Evolutionary conservation across 257 asterid genomes (phyloP).

Genomic region (Fraxinus excelsior): DNA sequence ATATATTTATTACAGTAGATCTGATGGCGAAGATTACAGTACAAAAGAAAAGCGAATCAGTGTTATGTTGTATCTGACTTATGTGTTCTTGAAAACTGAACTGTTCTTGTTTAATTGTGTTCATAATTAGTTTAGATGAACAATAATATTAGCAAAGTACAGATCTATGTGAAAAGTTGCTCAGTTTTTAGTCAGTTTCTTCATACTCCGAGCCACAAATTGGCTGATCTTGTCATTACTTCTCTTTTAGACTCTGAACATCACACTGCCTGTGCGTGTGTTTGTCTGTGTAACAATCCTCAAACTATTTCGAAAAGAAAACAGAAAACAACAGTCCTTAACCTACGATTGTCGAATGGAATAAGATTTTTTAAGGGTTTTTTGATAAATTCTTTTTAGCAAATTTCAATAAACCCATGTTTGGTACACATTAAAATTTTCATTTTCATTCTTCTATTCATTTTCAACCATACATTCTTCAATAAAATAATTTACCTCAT

Average conservation of each 20-base stretch:
- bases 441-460: no score
- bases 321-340: neutral
- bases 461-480: no score
- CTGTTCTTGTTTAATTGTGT: constrained; percentile 34
- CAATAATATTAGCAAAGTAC: constrained; percentile 55
- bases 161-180: constrained; percentile 41
- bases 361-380: no score
- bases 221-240: neutral
- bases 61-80: constrained; percentile 71
- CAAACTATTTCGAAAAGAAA: neutral
- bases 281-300: neutral
- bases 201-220: neutral
- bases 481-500: no score
- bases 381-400: no score
- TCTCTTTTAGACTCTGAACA: neutral
- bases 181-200: constrained; percentile 32
- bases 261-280: neutral
- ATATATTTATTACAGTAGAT: constrained; percentile 20
- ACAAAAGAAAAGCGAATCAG: constrained; percentile 76
- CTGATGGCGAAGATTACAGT: constrained; percentile 34
- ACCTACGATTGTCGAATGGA: neutral
- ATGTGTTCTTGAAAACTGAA: constrained; percentile 33
- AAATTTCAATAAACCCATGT: no score
- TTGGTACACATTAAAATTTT: no score
- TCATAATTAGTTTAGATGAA: constrained; percentile 26